Conservation (phyloP, 352 stramenopile genomes). For the Phytopythium aichiense region DNA sequence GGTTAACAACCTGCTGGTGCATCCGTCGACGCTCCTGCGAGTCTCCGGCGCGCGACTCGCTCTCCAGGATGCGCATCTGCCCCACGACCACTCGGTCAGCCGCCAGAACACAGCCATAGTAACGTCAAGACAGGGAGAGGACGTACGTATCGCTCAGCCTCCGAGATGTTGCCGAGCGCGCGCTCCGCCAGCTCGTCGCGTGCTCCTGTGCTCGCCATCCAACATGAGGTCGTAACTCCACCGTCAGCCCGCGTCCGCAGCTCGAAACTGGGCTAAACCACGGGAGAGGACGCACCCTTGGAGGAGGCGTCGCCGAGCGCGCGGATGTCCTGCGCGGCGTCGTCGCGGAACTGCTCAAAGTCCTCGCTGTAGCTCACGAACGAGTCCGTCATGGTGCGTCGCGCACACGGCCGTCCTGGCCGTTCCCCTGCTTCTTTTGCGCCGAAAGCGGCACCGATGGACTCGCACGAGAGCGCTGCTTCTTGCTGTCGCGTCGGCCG, state of each 20-base stretch:
- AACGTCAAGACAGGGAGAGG: neutral
- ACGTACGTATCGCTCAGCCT: slow-evolving; percentile 72
- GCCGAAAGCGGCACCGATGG: neutral
- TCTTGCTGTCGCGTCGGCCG: neutral
- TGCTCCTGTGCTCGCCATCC: slow-evolving; percentile 16
- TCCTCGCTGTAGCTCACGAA: slow-evolving; percentile 82
- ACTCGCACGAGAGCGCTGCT: neutral
- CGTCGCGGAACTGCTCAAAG: slow-evolving; percentile 81
- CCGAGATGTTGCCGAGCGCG: slow-evolving; percentile 64
- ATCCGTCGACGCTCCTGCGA: slow-evolving; percentile 78
- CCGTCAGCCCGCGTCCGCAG: neutral
- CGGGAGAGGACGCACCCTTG: slow-evolving; percentile 10
- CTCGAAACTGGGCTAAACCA: neutral
- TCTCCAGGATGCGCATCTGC: slow-evolving; percentile 80
- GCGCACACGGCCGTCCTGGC: neutral
- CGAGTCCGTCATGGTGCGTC: slow-evolving; percentile 61
- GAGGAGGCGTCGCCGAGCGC: slow-evolving; percentile 38
- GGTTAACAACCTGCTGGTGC: slow-evolving; percentile 54
- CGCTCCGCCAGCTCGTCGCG: slow-evolving; percentile 47
- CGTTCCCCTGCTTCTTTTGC: neutral
- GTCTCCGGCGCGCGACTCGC: slow-evolving; percentile 70
- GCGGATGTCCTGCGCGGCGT: slow-evolving; percentile 71
- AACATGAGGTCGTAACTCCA: slow-evolving; percentile 2
- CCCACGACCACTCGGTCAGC: neutral
- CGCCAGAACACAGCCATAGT: neutral